Conservation (phyloP, 2,329 filamentous ascomycete genomes). For the Ceratocystis eucalypticola region DNA sequence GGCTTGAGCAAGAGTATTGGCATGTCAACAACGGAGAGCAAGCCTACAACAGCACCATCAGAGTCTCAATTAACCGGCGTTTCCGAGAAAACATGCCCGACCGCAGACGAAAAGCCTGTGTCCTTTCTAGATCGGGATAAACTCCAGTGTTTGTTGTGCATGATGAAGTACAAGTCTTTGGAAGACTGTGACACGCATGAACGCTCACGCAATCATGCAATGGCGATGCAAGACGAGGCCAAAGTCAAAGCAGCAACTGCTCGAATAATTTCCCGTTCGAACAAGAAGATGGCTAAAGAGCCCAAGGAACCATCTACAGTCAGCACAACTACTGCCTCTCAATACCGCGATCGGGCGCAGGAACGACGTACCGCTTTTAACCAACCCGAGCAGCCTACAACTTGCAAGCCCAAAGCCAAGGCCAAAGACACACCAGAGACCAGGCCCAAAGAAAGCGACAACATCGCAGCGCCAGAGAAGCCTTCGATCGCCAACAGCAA, state of each 20-base stretch:
- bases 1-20: slow-evolving; percentile 13
- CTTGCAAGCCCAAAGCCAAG: slow-evolving; percentile 22
- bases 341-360: slow-evolving; percentile 54
- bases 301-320: slow-evolving; percentile 21
- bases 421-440: slow-evolving; percentile 18
- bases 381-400: slow-evolving; percentile 41
- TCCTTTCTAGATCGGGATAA: slow-evolving; percentile 47
- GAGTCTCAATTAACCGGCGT: neutral
- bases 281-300: slow-evolving; percentile 22
- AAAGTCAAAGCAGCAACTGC: slow-evolving; percentile 38
- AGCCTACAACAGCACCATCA: neutral
- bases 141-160: slow-evolving; percentile 34
- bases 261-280: slow-evolving; percentile 27
- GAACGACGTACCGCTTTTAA: slow-evolving; percentile 51
- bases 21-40: slow-evolving; percentile 3
- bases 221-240: slow-evolving; percentile 29
- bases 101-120: slow-evolving; percentile 16
- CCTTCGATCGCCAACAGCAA: slow-evolving; percentile 34
- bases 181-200: slow-evolving; percentile 33
- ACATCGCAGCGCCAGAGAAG: neutral
- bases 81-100: slow-evolving; percentile 8
- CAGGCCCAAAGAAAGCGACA: slow-evolving; percentile 26
- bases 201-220: slow-evolving; percentile 31
- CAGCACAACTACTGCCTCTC: slow-evolving; percentile 19
- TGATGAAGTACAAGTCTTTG: slow-evolving; percentile 34